Base-by-base conservation (phyloP, 768 basidiomycete genomes). In the Tricholoma bakamatsutake region DNA sequence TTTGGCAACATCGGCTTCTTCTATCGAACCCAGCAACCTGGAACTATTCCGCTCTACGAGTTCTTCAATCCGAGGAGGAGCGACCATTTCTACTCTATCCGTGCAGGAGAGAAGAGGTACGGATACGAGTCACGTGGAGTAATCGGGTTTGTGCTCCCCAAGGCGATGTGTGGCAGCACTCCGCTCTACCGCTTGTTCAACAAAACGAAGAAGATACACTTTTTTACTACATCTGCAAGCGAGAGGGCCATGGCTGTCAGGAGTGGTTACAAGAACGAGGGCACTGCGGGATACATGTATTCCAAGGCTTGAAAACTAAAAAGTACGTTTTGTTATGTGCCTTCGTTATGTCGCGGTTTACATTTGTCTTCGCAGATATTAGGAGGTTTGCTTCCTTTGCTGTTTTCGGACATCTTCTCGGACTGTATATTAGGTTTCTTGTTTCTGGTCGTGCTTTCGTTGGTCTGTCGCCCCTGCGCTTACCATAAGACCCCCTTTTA, bases 111-210 rank as follows among this genome's bases (percentile, higher is more conserved):
- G 21, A 33, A 28, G 27, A 49, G 37, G 8, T 17, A 15, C 15
- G 54, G 57, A 11, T 61, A 59, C 46, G 8, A 47, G 17, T n/a
- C 51, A 13, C 37, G 54, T 45, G 60, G 57, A 6, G 45, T 59
- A 30, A 54, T 54, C 21, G 53, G 57, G 17, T 61, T 43, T 13
- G 47, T 56, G 21, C 47, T 56, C 17, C 21, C 50, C 21, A 35
- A 48, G 21, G 0, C 31, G 17, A 24, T 30, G 6, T 53, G 51
- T 34, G 33, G 52, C 4, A 17, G 51, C n/a, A 45, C 43, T 12
- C 57, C 60, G 9, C 47, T 61, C 24, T 59, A 56, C 39, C 57
- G 60, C 21, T 37, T 53, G 39, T 61, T 43, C 52, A 33, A 43
- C 39, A 30, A 15, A 7, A 39, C 21, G 10, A 51, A 34, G 3